Percentiles rank a stretch among this genome's conserved stretches.
Evolutionary conservation across 768 basidiomycete species (phyloP).

Genomic region (Termitomyces sp.): DNA sequence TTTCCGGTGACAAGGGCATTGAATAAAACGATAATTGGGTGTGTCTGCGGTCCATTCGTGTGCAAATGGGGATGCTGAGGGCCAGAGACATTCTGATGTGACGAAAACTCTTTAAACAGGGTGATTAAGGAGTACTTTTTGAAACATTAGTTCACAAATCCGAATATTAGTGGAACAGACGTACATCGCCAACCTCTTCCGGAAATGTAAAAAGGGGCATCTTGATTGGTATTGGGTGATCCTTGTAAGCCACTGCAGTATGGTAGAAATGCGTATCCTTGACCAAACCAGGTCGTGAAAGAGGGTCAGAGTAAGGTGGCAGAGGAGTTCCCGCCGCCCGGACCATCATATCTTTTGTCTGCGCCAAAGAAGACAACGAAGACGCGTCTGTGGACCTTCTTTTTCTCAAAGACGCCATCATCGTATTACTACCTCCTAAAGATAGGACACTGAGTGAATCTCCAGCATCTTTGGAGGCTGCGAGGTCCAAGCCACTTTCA

Average conservation of each 20-base stretch:
- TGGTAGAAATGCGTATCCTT: constrained; percentile 97
- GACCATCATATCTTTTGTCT: constrained; percentile 36
- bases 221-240: constrained; percentile 83
- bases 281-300: constrained; percentile 42
- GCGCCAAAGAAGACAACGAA: constrained; percentile 60
- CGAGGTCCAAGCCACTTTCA: constrained; percentile 54
- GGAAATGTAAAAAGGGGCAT: constrained; percentile 87
- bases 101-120: constrained; percentile 78
- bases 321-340: constrained; percentile 30
- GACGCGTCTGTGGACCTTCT: constrained; percentile 73
- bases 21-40: constrained; percentile 92
- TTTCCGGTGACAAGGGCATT: constrained; percentile 95
- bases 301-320: constrained; percentile 42
- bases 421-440: constrained; percentile 33
- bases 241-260: constrained; percentile 79
- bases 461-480: constrained; percentile 37
- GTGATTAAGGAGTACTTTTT: constrained; percentile 87
- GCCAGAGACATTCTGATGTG: constrained; percentile 56
- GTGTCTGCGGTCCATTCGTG: constrained; percentile 85
- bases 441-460: constrained; percentile 43
- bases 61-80: constrained; percentile 91
- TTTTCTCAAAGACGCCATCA: constrained; percentile 41
- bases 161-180: constrained; percentile 12
- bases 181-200: constrained; percentile 95
- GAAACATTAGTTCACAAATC: neutral